These are phyloP conservation scores for Oryza punctata DNA, from an alignment of 176 grass and related monocot species.

Conservation along the genomic window DNA sequence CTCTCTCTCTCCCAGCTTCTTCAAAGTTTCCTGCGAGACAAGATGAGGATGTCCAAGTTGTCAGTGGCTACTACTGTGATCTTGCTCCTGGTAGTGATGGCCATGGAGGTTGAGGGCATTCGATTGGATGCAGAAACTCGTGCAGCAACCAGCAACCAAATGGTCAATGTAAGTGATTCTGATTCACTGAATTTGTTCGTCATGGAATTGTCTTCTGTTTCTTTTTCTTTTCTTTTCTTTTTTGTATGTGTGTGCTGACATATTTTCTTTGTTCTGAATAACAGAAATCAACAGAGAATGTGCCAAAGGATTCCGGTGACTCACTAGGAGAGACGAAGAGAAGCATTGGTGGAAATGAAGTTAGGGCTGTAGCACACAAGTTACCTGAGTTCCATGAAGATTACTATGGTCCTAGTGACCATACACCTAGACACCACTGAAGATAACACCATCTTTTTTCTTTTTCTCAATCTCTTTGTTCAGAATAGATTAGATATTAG, in stretches of 20 bases:
- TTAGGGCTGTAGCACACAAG: conserved; percentile 40
- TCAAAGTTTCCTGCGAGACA: neutral
- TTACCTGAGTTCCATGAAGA: conserved; percentile 69
- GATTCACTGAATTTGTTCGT: neutral
- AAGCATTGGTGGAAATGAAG: conserved; percentile 3
- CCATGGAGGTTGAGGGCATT: conserved; percentile 39
- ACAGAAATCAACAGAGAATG: conserved; percentile 41
- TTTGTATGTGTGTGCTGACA: conserved; percentile 24
- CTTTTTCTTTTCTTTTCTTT: neutral
- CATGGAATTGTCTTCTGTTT: neutral
- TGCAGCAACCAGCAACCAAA: conserved; percentile 21
- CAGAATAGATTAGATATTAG: conserved; percentile 21
- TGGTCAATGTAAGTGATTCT: conserved; percentile 34
- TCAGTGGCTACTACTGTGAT: neutral
- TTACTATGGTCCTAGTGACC: conserved; percentile 73
- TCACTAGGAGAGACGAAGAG: conserved; percentile 25
- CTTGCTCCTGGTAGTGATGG: conserved; percentile 24
- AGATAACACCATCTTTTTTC: neutral
- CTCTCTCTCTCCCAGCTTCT: neutral
- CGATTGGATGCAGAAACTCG: conserved; percentile 51
- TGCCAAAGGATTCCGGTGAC: neutral
- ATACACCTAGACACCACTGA: conserved; percentile 72
- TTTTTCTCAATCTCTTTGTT: neutral
- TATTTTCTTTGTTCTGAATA: neutral
- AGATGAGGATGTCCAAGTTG: conserved; percentile 32